Evolutionary conservation across 2,329 filamentous ascomycete genomes (phyloP).

Genomic region (Penicillium sp.): DNA sequence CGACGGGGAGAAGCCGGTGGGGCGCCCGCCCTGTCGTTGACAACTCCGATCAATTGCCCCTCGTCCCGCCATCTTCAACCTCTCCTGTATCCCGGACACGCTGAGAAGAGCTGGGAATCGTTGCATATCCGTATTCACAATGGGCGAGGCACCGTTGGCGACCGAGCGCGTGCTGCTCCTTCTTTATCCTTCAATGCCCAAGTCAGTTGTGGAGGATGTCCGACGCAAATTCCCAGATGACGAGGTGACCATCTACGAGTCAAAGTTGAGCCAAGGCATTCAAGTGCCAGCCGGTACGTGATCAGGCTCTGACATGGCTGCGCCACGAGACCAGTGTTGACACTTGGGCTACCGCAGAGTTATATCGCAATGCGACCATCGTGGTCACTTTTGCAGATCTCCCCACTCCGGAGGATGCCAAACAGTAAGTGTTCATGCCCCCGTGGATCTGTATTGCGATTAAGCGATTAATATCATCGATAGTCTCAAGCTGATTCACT

Average conservation of each 20-base stretch:
- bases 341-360: constrained; percentile 14
- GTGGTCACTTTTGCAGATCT: constrained; percentile 28
- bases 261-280: constrained; percentile 3
- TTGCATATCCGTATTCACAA: constrained; percentile 4
- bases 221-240: constrained; percentile 23
- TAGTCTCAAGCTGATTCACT: constrained; percentile 54
- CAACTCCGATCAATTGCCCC: not conserved
- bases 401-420: constrained; percentile 28
- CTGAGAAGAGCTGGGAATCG: no score
- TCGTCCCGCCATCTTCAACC: not conserved
- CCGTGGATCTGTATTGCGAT: no score
- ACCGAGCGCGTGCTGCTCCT: constrained; percentile 26
- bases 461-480: no score
- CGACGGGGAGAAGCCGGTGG: no score
- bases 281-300: constrained; percentile 26
- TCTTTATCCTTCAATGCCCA: constrained; percentile 19
- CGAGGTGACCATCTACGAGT: constrained; percentile 19
- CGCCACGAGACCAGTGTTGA: no score
- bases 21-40: constrained; percentile 1
- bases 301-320: not conserved
- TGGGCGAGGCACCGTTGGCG: constrained; percentile 23
- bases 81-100: no score
- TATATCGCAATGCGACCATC: constrained; percentile 24
- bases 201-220: constrained; percentile 16
- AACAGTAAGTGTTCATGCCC: constrained; percentile 20